These are phyloP conservation scores for Emericellopsis atlantica DNA, from an alignment of 2,329 filamentous ascomycete species.

Conservation along the genomic window DNA sequence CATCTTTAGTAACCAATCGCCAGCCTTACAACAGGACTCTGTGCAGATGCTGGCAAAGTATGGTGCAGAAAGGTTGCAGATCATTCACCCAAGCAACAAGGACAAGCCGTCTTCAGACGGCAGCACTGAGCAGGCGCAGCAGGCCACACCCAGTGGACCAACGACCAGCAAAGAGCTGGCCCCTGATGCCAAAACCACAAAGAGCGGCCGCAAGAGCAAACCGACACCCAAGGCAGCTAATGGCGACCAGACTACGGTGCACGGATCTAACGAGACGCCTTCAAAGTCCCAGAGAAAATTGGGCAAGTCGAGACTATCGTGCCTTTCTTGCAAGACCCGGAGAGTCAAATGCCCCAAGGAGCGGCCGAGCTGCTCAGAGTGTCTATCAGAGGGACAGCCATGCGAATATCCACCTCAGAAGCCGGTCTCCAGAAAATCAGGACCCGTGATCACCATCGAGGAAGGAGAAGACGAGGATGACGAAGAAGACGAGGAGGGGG, in stretches of 20 bases:
- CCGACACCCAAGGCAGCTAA: conserved; percentile 2
- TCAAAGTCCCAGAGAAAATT: conserved; percentile 7
- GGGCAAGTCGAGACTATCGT: conserved; percentile 19
- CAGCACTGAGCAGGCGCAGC: conserved; percentile 9
- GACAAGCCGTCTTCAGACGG: conserved; percentile 13
- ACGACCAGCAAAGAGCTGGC: conserved; percentile 18
- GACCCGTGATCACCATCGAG: conserved; percentile 6
- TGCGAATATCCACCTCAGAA: conserved; percentile 27
- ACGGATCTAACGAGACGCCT: background rate
- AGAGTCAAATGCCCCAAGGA: conserved; percentile 29
- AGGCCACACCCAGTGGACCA: conserved; percentile 10
- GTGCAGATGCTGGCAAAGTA: conserved; percentile 43
- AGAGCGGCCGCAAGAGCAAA: conserved; percentile 2
- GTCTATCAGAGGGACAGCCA: conserved; percentile 13
- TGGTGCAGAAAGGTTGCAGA: conserved; percentile 42
- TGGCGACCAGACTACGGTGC: background rate
- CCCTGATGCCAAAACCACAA: conserved; percentile 5
- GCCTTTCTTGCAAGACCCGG: conserved; percentile 20
- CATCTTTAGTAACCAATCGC: conserved; percentile 48
- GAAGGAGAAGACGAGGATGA: conserved; percentile 7
- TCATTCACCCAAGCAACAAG: conserved; percentile 37
- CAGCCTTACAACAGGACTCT: conserved; percentile 39
- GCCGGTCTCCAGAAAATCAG: conserved; percentile 9
- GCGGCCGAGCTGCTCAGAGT: conserved; percentile 25
- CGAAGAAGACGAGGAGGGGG: conserved; percentile 6